Evolutionary conservation across 345 rosid species (phyloP), one percentile per base, ranked within the genome.

Genomic region (Erucastrum elatum): DNA sequence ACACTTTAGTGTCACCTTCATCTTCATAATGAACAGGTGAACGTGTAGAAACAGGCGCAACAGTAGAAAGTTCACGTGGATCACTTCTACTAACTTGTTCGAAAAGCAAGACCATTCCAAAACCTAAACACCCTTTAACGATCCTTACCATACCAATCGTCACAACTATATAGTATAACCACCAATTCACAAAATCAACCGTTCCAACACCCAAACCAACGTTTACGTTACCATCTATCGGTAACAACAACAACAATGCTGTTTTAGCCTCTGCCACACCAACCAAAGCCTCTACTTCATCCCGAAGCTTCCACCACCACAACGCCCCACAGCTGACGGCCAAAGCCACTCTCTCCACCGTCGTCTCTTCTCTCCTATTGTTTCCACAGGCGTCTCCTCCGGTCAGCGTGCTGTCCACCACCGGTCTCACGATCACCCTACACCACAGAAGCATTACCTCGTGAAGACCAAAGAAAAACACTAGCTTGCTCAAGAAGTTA

Each of bases 251-350:
- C 68, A 75, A 41, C 31, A 80, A 64, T 41, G 67, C 76, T 65
- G 64, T 64, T 72, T 86, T 91, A 16, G 82, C 86, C 71, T 83
- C 92, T 0, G 83, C 89, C 15, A 82, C 85, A 64, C 84, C 70
- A 41, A 80, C 89, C 86, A 92, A 63, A n/a, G 86, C 83, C 75
- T 89, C 97, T 33, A 90, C 87, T 60, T 90, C 97, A 25, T 89
- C 88, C 68, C 93, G 84, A 87, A 92, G 63, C 78, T 86, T 89
- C 97, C 93, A 86, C 92, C 95, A 89, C 97, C 97, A 90, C 58
- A 92, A 75, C 9, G 66, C 33, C 4, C 97, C 93, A 33, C 84
- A 75, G 66, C 87, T 83, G 70, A 82, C 25, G 9, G 88, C 93
- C 79, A 85, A 44, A 10, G 75, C 67, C 61, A 75, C 86, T 76